These are phyloP conservation scores for Diaporthe aspalathi DNA, from an alignment of 2,329 filamentous ascomycete genomes.

Conservation along the genomic window DNA sequence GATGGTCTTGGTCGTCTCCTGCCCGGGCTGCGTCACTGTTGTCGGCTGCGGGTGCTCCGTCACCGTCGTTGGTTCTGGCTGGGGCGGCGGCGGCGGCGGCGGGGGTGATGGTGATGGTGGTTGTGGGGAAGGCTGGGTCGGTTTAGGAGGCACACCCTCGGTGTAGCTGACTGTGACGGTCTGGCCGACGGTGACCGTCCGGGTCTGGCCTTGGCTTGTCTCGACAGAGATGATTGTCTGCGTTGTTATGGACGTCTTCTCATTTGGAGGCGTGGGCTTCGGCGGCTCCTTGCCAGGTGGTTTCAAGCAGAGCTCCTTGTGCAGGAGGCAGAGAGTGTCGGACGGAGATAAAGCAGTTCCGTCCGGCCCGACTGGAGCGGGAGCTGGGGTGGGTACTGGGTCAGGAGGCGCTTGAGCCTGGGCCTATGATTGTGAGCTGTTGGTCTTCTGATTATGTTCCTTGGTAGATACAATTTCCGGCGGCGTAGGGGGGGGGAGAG, in stretches of 20 bases:
- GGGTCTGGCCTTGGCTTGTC: background rate
- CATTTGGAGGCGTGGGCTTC: background rate
- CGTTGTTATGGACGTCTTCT: constrained; percentile 12
- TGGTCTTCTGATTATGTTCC: background rate
- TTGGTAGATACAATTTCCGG: no score
- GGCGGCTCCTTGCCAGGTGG: background rate
- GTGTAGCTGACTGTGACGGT: constrained; percentile 16
- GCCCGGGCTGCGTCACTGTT: background rate
- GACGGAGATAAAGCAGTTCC: background rate
- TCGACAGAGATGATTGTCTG: constrained; percentile 22
- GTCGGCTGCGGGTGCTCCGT: background rate
- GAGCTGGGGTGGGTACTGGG: background rate
- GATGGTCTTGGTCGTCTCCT: constrained; percentile 8
- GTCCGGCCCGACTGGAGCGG: background rate
- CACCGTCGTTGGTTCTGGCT: constrained; percentile 6
- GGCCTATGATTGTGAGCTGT: background rate
- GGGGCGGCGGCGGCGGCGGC: background rate
- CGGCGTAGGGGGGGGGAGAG: no score
- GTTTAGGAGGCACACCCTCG: background rate
- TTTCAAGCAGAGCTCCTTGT: constrained; percentile 8
- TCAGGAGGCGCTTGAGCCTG: background rate
- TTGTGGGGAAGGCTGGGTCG: background rate
- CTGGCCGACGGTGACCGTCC: constrained; percentile 9
- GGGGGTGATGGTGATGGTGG: no score
- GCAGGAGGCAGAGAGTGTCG: constrained; percentile 22